A percentile compares a stretch with the other conserved stretches of the same genome.
Conservation (phyloP, 2,329 filamentous ascomycete species). For the Botrytis deweyae region DNA sequence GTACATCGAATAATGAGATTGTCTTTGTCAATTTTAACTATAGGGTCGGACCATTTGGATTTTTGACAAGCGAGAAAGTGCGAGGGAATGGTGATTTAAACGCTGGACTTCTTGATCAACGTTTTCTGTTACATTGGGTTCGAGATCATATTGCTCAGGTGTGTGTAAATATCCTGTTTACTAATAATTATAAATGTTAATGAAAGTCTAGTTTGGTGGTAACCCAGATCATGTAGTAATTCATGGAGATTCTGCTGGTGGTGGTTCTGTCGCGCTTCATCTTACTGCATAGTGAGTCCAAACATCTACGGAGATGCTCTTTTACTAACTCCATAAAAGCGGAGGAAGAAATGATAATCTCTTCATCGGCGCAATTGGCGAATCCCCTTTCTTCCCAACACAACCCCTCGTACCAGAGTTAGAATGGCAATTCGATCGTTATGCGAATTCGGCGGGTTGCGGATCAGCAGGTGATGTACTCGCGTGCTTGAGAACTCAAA, state of each 20-base stretch:
- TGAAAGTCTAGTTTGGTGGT: slow-evolving; percentile 43
- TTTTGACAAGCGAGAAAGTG: slow-evolving; percentile 58
- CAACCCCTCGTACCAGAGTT: slow-evolving; percentile 42
- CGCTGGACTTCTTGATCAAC: slow-evolving; percentile 62
- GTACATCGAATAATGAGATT: slow-evolving; percentile 47
- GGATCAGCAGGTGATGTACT: slow-evolving; percentile 35
- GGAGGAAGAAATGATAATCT: slow-evolving; percentile 34
- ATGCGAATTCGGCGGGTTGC: slow-evolving; percentile 41
- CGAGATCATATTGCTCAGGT: slow-evolving; percentile 55
- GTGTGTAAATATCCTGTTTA: slow-evolving; percentile 10
- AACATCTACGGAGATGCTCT: no score
- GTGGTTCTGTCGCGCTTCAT: slow-evolving; percentile 46
- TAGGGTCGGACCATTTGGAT: slow-evolving; percentile 61
- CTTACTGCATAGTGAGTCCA: slow-evolving; percentile 35
- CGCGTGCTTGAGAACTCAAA: slow-evolving; percentile 42
- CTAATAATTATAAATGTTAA: not conserved
- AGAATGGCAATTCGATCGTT: slow-evolving; percentile 45
- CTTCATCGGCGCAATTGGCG: slow-evolving; percentile 39
- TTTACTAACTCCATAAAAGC: slow-evolving; percentile 18
- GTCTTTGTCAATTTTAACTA: slow-evolving; percentile 63
- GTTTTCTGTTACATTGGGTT: slow-evolving; percentile 60
- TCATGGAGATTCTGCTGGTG: slow-evolving; percentile 49
- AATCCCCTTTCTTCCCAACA: slow-evolving; percentile 43
- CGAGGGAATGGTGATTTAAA: slow-evolving; percentile 58
- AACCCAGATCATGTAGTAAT: slow-evolving; percentile 48